phyloP scores from a whole-genome alignment of 108 stramenopile species.

The Fragilaria radians region DNA sequence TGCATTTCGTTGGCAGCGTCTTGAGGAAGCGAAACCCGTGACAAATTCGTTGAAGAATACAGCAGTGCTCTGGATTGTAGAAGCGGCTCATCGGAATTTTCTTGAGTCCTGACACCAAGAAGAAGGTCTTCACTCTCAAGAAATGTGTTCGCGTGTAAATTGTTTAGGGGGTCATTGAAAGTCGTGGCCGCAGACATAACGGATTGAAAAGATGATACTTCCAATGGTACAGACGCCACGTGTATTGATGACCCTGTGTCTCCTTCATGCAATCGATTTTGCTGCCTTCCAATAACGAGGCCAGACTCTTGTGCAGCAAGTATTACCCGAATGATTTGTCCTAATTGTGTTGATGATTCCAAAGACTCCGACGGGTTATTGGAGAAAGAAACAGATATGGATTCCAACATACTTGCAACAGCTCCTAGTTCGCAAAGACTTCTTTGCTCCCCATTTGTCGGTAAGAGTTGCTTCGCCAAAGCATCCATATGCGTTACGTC shows the following conservation, averaged over 20 bases:
- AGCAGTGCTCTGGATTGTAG: background rate
- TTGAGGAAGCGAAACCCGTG: slow-evolving; percentile 7
- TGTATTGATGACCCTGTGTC: background rate
- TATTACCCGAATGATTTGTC: slow-evolving; percentile 44
- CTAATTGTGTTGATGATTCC: slow-evolving; percentile 30
- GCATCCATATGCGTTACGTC: slow-evolving; percentile 35
- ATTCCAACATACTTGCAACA: slow-evolving; percentile 49
- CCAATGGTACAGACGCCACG: background rate
- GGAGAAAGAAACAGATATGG: slow-evolving; percentile 12
- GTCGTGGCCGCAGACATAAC: background rate
- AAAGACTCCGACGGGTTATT: slow-evolving; percentile 9
- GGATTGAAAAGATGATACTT: background rate
- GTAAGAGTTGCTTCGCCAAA: slow-evolving; percentile 27
- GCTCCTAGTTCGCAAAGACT: slow-evolving; percentile 39
- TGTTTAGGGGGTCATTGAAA: background rate
- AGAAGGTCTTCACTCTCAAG: background rate
- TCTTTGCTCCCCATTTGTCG: background rate
- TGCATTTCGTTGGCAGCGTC: slow-evolving; percentile 60
- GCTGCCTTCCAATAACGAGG: slow-evolving; percentile 31
- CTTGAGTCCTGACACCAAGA: background rate
- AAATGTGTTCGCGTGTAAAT: background rate
- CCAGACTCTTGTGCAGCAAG: slow-evolving; percentile 50
- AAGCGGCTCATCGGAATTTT: background rate
- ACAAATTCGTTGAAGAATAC: background rate
- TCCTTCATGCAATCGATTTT: slow-evolving; percentile 4